Evolutionary conservation across 164 flowering plant species (phyloP), one percentile per base, ranked within the genome.

Genomic region (Aristolochia contorta): DNA sequence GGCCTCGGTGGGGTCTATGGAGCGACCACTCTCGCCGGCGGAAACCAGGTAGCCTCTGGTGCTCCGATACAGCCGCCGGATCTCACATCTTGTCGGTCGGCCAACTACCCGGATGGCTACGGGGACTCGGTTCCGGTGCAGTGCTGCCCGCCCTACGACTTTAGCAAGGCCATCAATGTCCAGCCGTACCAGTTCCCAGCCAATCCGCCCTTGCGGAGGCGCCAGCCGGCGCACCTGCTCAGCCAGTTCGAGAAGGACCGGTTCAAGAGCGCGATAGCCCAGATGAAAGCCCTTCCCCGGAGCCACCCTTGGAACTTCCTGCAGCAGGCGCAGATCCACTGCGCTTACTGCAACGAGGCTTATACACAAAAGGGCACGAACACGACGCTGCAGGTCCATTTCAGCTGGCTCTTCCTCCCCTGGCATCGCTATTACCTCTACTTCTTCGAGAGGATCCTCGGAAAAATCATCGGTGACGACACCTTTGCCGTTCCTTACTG

Each of bases 341-440:
- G 66, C 48, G 66, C 66, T 52, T 63, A 63, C 59, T 63, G 66
- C 46, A 47, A 63, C 43, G 48, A 27, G 1, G 66, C 46, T 23
- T 63, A 63, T 46, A 21, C 46, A 43, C 59, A 63, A 43, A 18
- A 23, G 23, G 59, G 53, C 12, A 54, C 3, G 13, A 33, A 16
- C n/a, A n/a, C 55, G 20, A 59, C 66, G 15, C 16, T 63, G 16
- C 59, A 63, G 25, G 66, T 63, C 41, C 66, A 63, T 19, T 43
- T 24, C n/a, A 54, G 66, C 46, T 63, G 66, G 66, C 20, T 63
- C 51, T 63, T 63, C 66, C 43, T 63, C 43, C 66, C 66, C 1
- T 63, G 59, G 59, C 66, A 63, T n/a, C 50, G 66, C 2, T 54
- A 18, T 4, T 63, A 63, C 59, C 66, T 55, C 45, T 63, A 55